Evolutionary conservation across 352 stramenopile species (phyloP).

Genomic region (Phytophthora uliginosa): DNA sequence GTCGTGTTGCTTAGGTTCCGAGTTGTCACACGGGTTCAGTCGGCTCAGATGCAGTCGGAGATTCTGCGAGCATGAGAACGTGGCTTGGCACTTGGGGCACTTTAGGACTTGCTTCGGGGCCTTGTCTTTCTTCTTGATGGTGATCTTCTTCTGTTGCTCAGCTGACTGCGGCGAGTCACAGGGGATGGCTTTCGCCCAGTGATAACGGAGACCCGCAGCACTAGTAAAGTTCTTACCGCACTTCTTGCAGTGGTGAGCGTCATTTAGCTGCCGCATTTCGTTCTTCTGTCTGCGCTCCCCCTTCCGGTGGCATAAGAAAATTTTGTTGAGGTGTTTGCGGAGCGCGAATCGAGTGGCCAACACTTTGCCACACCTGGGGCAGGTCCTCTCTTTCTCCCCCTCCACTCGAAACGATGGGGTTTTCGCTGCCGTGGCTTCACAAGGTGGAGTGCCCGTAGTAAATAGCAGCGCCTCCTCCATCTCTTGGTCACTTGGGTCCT

Average conservation of each 20-base stretch:
- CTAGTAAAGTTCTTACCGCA: constrained; percentile 12
- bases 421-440: not conserved
- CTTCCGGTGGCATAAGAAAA: constrained; percentile 15
- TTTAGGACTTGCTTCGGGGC: not conserved
- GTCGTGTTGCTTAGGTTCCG: not conserved
- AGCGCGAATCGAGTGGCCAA: constrained; percentile 9
- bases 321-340: constrained; percentile 18
- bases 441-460: not conserved
- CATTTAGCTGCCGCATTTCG: not conserved
- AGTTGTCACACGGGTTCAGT: constrained; percentile 1
- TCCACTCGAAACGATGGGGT: not conserved
- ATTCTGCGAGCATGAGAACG: constrained; percentile 9
- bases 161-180: not conserved
- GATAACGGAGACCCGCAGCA: constrained; percentile 8
- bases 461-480: constrained; percentile 10
- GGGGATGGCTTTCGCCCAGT: not conserved
- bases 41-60: constrained; percentile 3
- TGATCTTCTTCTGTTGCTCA: not conserved
- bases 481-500: constrained; percentile 10
- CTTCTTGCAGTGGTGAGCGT: constrained; percentile 3
- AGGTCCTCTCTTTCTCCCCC: constrained; percentile 9
- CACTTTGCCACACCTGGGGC: constrained; percentile 23
- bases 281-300: constrained; percentile 12
- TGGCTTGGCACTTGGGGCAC: not conserved
- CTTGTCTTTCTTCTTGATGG: not conserved